Evolutionary conservation across 208 protist species (phyloP), one percentile per base, ranked within the genome.

Genomic region (Trypanosoma melophagium): DNA sequence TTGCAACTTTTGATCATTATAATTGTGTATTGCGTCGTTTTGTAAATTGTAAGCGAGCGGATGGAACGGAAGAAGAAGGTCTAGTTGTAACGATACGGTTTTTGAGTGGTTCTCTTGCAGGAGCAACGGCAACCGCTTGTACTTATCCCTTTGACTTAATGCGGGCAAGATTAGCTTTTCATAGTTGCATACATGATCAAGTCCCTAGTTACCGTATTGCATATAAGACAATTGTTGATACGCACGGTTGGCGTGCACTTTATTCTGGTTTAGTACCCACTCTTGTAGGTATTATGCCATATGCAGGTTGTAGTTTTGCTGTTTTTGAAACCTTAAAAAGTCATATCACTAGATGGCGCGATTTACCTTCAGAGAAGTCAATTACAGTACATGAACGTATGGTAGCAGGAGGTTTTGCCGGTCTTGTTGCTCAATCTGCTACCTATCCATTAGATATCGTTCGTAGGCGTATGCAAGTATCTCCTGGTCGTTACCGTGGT

Each of bases 121-220:
- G 96, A n/a, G 91, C 96, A 40, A 98, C 94, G 1, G 85, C 93
- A 21, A 92, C 91, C 7, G 84, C 90, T 14, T 89, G 76, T 47
- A 98, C 95, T 8, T 98, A 98, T 72, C 96, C 96, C 19, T 76
- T 98, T 1, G 96, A 98, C 64, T 72, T 98, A 8, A 95, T 98
- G 81, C 83, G 96, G 17, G 93, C 96, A 14, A 67, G 95, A 50
- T 86, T 98, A 59, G 90, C 93, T 0, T 90, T 84, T 16, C 72
- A 73, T 63, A 87, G 86, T 64, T 76, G 75, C 55, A 83, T 66
- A 28, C 74, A 76, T 42, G 77, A 88, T 67, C 77, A 79, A 51
- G 71, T 92, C 28, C 86, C 85, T 14, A 92, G 84, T 62, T 97
- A 97, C 64, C 63, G 67, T 44, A 69, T 66, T 51, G 88, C 89